phyloP scores from a whole-genome alignment of 176 grass and related monocot genomes.

The Hordeum vulgare region DNA sequence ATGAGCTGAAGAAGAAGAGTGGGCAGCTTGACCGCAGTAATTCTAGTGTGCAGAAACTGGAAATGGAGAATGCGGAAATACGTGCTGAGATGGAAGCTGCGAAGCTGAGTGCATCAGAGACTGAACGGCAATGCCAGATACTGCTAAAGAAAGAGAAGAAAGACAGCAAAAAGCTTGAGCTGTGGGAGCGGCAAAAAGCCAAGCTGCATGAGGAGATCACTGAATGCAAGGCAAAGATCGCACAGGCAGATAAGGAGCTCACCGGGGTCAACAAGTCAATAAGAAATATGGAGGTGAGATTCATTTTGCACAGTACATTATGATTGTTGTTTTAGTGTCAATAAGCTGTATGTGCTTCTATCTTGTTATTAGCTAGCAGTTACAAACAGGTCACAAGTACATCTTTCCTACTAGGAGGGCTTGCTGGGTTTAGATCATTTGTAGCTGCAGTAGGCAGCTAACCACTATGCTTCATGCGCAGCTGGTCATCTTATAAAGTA shows the following conservation, averaged over 20 bases:
- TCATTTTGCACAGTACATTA: constrained; percentile 7
- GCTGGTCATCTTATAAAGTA: background rate
- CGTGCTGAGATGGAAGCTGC: constrained; percentile 93
- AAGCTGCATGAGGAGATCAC: constrained; percentile 53
- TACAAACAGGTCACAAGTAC: background rate
- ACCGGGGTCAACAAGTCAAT: constrained; percentile 43
- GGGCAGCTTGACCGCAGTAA: constrained; percentile 80
- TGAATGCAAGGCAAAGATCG: constrained; percentile 48
- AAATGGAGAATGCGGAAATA: constrained; percentile 94
- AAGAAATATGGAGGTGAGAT: constrained; percentile 62
- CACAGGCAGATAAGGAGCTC: constrained; percentile 44
- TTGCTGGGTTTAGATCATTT: background rate
- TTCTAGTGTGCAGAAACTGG: constrained; percentile 60
- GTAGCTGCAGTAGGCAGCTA: background rate
- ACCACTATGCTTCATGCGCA: background rate
- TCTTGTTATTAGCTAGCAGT: constrained; percentile 16
- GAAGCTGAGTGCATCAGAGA: constrained; percentile 86
- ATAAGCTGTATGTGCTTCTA: background rate
- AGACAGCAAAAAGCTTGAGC: constrained; percentile 58
- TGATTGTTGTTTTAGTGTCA: background rate
- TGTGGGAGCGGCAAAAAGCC: constrained; percentile 64
- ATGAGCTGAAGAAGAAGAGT: constrained; percentile 84
- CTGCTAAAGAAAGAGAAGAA: constrained; percentile 77
- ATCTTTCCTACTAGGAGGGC: constrained; percentile 6
- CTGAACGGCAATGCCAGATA: constrained; percentile 49